A percentile compares a stretch with the other conserved stretches of the same genome.
Conservation (phyloP, 805 yeast species). For the Sugiyamaella valdiviana region DNA sequence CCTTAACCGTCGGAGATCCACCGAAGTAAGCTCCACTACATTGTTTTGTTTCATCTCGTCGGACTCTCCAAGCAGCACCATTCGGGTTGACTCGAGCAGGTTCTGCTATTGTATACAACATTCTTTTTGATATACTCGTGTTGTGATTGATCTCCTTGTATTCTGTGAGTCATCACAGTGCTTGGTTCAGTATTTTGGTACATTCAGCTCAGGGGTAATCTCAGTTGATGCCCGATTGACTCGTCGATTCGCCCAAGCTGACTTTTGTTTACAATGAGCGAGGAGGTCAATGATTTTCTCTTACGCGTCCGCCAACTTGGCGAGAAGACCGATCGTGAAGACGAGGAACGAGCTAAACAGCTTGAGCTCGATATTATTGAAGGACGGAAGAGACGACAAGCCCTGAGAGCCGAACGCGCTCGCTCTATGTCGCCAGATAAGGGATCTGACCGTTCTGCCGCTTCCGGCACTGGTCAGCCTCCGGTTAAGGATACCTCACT, state of each 20-base stretch:
- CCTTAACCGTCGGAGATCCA: too few relatives aligned
- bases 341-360: slow-evolving; percentile 27
- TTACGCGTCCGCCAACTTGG: slow-evolving; percentile 26
- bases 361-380: slow-evolving; percentile 27
- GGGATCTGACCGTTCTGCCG: background rate
- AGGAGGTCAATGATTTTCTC: slow-evolving; percentile 27
- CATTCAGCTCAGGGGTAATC: too few relatives aligned
- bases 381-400: slow-evolving; percentile 26
- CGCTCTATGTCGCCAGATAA: slow-evolving; percentile 21
- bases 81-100: too few relatives aligned
- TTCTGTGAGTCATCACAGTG: too few relatives aligned
- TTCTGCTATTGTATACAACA: too few relatives aligned
- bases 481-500: background rate
- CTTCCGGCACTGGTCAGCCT: background rate
- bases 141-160: too few relatives aligned
- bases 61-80: too few relatives aligned
- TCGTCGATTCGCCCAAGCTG: slow-evolving; percentile 5
- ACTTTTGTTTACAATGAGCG: background rate
- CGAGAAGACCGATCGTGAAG: slow-evolving; percentile 28
- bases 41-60: too few relatives aligned
- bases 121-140: too few relatives aligned
- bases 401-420: slow-evolving; percentile 21
- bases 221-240: too few relatives aligned
- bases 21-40: too few relatives aligned
- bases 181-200: too few relatives aligned